Percentiles rank a stretch among this genome's conserved stretches.
Evolutionary conservation across 495 filamentous ascomycete genomes (phyloP).

Genomic region (Eremomyces bilateralis): DNA sequence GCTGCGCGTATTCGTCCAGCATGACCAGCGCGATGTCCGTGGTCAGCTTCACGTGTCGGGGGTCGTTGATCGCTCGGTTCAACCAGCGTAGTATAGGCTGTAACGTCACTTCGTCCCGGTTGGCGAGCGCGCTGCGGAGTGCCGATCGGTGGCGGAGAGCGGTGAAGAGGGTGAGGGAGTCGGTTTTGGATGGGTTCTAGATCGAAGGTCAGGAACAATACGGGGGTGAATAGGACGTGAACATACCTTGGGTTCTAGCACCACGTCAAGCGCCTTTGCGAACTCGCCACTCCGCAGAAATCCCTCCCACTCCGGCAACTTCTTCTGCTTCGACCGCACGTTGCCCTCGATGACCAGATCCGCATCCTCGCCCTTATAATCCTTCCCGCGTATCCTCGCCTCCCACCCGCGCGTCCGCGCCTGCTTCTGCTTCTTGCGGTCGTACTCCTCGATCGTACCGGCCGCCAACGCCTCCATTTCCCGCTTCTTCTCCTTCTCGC

Average conservation of each 20-base stretch:
- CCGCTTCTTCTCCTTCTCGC: constrained; percentile 54
- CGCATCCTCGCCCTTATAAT: constrained; percentile 65
- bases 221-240: neutral
- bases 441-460: constrained; percentile 48
- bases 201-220: constrained; percentile 1
- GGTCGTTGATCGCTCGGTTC: constrained; percentile 52
- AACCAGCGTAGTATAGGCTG: constrained; percentile 72
- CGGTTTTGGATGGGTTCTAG: constrained; percentile 3
- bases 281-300: constrained; percentile 63
- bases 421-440: constrained; percentile 33
- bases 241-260: constrained; percentile 28
- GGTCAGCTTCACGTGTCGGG: constrained; percentile 52
- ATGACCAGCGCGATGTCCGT: constrained; percentile 61
- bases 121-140: constrained; percentile 54
- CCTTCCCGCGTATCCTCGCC: constrained; percentile 48
- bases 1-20: constrained; percentile 68
- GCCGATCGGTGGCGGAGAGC: constrained; percentile 77
- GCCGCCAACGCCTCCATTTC: constrained; percentile 71
- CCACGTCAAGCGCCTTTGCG: constrained; percentile 52
- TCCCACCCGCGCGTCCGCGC: constrained; percentile 37
- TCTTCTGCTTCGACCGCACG: constrained; percentile 22
- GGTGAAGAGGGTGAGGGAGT: constrained; percentile 49
- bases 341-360: constrained; percentile 76
- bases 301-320: constrained; percentile 52
- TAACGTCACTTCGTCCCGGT: constrained; percentile 63